Conservation (phyloP, 2,329 filamentous ascomycete species). For the Hypomyces rosellus region DNA sequence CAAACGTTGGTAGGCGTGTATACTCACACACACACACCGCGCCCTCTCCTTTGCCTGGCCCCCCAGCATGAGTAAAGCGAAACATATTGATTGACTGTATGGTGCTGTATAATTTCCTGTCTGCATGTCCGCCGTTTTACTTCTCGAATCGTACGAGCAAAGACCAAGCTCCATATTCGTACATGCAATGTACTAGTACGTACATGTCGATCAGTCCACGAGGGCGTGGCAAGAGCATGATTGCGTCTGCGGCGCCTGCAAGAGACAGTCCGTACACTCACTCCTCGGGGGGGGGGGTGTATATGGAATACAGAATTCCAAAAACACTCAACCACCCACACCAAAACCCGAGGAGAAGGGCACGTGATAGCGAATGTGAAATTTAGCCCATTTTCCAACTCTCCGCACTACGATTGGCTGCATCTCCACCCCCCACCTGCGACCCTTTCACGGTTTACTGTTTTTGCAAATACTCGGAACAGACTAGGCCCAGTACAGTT, state of each 20-base stretch:
- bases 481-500: no score
- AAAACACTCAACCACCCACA: no score
- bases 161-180: background rate
- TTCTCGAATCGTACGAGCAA: conserved; percentile 10
- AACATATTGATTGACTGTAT: no score
- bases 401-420: background rate
- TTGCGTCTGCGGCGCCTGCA: conserved; percentile 13
- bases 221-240: conserved; percentile 1
- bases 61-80: no score
- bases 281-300: background rate
- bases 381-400: conserved; percentile 10
- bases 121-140: no score
- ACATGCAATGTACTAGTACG: no score
- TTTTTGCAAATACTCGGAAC: background rate
- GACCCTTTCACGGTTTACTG: conserved; percentile 2
- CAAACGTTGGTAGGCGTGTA: no score
- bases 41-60: background rate
- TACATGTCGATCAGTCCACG: background rate
- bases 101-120: no score
- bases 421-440: no score
- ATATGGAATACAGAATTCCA: no score
- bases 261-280: background rate
- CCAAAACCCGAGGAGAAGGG: no score
- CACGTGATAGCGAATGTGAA: background rate
- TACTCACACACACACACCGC: background rate